Conservation (phyloP, 257 asterid species). For the Ajuga chamaepitys region DNA sequence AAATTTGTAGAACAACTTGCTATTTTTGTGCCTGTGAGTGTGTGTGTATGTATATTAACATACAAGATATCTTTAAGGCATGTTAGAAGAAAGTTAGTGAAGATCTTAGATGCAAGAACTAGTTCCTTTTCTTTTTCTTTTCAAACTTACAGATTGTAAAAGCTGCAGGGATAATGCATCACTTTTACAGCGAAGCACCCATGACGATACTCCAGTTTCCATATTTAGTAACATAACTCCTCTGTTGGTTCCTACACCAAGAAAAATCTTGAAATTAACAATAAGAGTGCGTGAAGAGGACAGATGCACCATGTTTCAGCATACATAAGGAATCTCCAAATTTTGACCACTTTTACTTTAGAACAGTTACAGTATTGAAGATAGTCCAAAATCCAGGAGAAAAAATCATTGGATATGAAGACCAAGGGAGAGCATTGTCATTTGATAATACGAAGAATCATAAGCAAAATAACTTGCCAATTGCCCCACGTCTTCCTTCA, state of each 20-base stretch:
- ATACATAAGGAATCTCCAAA: not conserved
- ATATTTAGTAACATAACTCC: slow-evolving; percentile 68
- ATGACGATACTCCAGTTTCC: slow-evolving; percentile 51
- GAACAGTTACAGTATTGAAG: not conserved
- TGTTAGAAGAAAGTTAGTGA: slow-evolving; percentile 3
- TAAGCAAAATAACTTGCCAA: slow-evolving; percentile 49
- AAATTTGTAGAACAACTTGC: not conserved
- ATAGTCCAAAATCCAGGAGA: not conserved
- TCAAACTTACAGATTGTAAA: slow-evolving; percentile 45
- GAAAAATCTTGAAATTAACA: slow-evolving; percentile 3
- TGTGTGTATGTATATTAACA: too few species aligned
- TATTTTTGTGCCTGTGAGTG: not conserved
- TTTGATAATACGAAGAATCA: slow-evolving; percentile 1
- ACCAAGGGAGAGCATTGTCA: not conserved
- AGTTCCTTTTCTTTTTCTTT: not conserved
- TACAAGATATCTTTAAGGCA: not conserved
- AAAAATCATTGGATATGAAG: not conserved
- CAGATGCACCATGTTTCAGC: not conserved
- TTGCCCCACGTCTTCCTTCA: slow-evolving; percentile 47
- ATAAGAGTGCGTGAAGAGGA: not conserved
- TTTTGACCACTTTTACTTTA: not conserved
- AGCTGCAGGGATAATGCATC: slow-evolving; percentile 66
- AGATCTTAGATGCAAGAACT: not conserved
- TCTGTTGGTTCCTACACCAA: slow-evolving; percentile 56
- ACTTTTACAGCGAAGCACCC: slow-evolving; percentile 63